Base-by-base conservation (phyloP, 2,329 filamentous ascomycete genomes). In the Microsporum ferrugineum region DNA sequence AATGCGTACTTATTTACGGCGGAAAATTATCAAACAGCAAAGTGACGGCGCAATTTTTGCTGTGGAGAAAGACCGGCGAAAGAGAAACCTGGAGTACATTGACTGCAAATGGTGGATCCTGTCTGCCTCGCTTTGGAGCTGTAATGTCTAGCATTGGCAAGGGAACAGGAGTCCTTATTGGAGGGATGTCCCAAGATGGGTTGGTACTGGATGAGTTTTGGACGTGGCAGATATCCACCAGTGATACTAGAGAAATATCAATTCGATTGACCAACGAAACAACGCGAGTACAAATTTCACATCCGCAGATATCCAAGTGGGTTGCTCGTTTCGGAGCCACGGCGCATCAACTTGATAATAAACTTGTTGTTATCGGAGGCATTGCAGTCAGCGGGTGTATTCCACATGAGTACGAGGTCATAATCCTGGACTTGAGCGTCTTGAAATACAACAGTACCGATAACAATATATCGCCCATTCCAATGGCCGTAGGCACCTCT, bases 161-260 rank as follows among this genome's bases (percentile, higher is more conserved):
- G 3, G 80, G 79, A 60, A 67, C 72, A 49, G 91, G 91, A 0
- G 71, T 92, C 1, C 66, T 94, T 1, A 77, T 84, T 17, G 91
- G 91, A 17, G 91, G 91, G 0, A 86, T 95, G 68, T 78, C 79
- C 27, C 74, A 75, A 43, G 80, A 86, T 69, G 88, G 87, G 2
- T 76, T 80, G 6, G 77, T 95, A 12, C 74, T 84, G 23, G 75
- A 80, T 47, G 82, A 86, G 61, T 76, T 85, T 12, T 86, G 87
- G 77, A 74, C 76, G 57, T 95, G 89, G 88, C 76, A 73, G 51
- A 68, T 87, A 58, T 73, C 76, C 39, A 69, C 73, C 31, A 69
- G 72, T n/a, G 68, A 72, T 49, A 61, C 72, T 67, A 73, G 69
- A 14, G 66, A 64, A 2, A 53, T 69, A 0, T 63, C 62, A 17